phyloP scores from a whole-genome alignment of 441 rosid species.

The Populus hybrid region DNA sequence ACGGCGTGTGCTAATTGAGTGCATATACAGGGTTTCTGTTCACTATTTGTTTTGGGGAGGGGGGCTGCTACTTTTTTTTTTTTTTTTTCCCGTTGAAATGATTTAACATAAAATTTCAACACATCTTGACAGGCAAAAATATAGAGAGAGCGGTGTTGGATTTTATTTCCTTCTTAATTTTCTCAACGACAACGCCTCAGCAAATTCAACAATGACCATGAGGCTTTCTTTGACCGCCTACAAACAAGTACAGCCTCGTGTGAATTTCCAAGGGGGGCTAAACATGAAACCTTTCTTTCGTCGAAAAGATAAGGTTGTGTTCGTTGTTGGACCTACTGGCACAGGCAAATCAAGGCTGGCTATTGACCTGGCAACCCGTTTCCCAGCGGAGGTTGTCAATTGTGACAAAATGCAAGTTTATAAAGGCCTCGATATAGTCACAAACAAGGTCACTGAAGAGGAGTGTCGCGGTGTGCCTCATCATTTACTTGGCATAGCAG shows the following conservation, averaged over 20 bases:
- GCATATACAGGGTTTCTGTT: no score
- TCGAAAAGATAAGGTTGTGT: constrained; percentile 60
- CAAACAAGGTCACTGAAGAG: constrained; percentile 65
- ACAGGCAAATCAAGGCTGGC: constrained; percentile 83
- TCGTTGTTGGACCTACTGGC: constrained; percentile 74
- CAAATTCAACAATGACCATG: constrained; percentile 22
- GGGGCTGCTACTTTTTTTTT: not conserved
- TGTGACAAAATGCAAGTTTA: constrained; percentile 83
- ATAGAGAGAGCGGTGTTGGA: not conserved
- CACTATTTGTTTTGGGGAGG: not conserved
- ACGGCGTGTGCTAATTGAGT: not conserved
- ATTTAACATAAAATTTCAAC: not conserved
- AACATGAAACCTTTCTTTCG: constrained; percentile 40
- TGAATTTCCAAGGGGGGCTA: constrained; percentile 36
- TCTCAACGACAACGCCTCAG: not conserved
- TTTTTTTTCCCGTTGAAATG: not conserved
- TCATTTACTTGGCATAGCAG: constrained; percentile 53
- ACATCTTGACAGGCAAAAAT: not conserved
- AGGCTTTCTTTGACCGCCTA: constrained; percentile 43
- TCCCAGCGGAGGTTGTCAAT: constrained; percentile 65
- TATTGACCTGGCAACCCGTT: constrained; percentile 60
- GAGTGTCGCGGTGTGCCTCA: constrained; percentile 72
- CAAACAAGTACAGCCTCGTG: constrained; percentile 54
- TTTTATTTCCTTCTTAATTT: not conserved
- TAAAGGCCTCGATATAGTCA: constrained; percentile 57